Base-by-base conservation (phyloP, 441 rosid genomes). In the Gossypium laxum region DNA sequence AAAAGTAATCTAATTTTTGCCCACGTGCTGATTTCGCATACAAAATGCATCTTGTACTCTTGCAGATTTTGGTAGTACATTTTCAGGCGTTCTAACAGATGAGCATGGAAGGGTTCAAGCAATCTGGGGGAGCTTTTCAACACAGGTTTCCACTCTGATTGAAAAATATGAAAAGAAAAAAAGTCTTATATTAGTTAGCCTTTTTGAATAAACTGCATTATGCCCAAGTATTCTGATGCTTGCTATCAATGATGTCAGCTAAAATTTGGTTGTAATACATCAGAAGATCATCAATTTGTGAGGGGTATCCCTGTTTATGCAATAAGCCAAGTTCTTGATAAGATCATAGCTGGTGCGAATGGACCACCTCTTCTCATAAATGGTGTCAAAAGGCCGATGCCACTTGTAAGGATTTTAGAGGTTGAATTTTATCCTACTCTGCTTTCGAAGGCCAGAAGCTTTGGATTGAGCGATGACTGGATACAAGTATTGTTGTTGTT, bases 111-210 rank as follows among this genome's bases (percentile, higher is more conserved):
- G 87, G 82, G 93, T 94, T 71, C 91, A 88, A 78, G 99, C 99
- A 72, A 80, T 94, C 34, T 94, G 99, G 99, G 99, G 89, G 76
- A 89, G 98, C 86, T 94, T 94, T 85, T 87, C 98, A n/a, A 84
- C 96, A 72, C 92, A 88, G 97, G 99, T 92, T 76, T 76, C 71
- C 57, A 76, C 76, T 47, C 1, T 26, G 21, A 66, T 55, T 32
- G 32, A 64, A 21, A 64, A 21, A 45, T 19, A 19, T 64, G 22
- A 19, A 64, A 64, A 21, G 11, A 38, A 19, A 30, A 52, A 7
- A 26, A 30, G 74, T 75, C 71, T 59, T 77, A 70, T 48, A 0
- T 38, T 61, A 24, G 54, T 71, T 50, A 68, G 14, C 5, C 62
- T 70, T 51, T 74, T 74, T 30, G 70, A 52, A 64, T 60, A n/a